phyloP scores from a whole-genome alignment of 2,329 filamentous ascomycete genomes.

The Arachnomyces sp. region DNA sequence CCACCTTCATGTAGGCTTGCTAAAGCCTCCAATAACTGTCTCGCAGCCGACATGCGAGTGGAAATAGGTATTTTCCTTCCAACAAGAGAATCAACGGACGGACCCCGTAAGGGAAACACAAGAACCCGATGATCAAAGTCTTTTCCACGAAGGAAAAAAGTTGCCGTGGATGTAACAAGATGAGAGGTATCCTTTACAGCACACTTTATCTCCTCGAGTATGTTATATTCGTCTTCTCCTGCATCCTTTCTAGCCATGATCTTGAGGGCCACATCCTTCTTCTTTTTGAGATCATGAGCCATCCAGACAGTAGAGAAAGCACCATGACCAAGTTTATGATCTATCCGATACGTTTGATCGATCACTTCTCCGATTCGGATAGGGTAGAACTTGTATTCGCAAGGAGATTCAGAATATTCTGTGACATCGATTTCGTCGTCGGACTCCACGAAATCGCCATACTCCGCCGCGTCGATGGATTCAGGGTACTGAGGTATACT shows the following conservation, averaged over 20 bases:
- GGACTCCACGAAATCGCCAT: constrained; percentile 8
- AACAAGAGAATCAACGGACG: constrained; percentile 4
- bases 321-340: no score
- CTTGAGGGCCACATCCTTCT: constrained; percentile 1
- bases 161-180: not conserved
- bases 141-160: constrained; percentile 1
- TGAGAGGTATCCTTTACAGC: constrained; percentile 5
- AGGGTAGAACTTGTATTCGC: constrained; percentile 6
- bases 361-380: constrained; percentile 1
- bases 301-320: not conserved
- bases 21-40: constrained; percentile 2
- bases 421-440: constrained; percentile 5
- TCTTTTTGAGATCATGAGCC: constrained; percentile 1
- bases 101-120: constrained; percentile 4
- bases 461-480: constrained; percentile 2
- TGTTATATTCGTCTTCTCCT: constrained; percentile 7
- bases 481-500: constrained; percentile 3
- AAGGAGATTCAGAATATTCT: constrained; percentile 6
- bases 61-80: not conserved
- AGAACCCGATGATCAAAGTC: constrained; percentile 1
- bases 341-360: not conserved
- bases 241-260: constrained; percentile 1
- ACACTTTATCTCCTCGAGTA: constrained; percentile 3
- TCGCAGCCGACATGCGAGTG: constrained; percentile 1
- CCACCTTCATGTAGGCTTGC: constrained; percentile 4